phyloP scores from a whole-genome alignment of 2,329 filamentous ascomycete species.

The Bipolaris zeicola region DNA sequence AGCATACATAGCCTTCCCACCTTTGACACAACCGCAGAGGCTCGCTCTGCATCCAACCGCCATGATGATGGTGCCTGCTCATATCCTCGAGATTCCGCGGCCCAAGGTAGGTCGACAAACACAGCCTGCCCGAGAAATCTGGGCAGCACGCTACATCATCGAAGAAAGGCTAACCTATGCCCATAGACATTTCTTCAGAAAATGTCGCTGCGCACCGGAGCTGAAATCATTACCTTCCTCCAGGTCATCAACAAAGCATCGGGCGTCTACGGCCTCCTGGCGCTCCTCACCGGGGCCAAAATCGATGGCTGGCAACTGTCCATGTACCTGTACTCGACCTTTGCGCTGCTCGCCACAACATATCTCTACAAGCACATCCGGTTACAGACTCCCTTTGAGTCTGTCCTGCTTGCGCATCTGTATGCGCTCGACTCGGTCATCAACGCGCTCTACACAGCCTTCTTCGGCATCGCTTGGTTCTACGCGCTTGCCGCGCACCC shows the following conservation, averaged over 20 bases:
- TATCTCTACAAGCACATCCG: slow-evolving; percentile 81
- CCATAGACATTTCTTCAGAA: slow-evolving; percentile 80
- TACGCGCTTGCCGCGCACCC: slow-evolving; percentile 68
- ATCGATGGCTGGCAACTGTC: slow-evolving; percentile 83
- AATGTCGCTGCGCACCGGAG: slow-evolving; percentile 84
- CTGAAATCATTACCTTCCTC: slow-evolving; percentile 81
- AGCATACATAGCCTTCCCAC: slow-evolving; percentile 22
- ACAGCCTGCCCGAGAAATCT: background rate
- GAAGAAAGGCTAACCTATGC: slow-evolving; percentile 19
- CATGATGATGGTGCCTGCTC: slow-evolving; percentile 41
- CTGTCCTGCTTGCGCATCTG: slow-evolving; percentile 80
- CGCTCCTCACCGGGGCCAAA: slow-evolving; percentile 83
- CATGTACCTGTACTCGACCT: slow-evolving; percentile 87
- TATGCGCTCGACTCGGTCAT: slow-evolving; percentile 82
- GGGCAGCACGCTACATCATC: background rate
- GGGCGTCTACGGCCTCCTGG: slow-evolving; percentile 87
- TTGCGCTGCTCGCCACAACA: slow-evolving; percentile 69
- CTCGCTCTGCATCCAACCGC: slow-evolving; percentile 6
- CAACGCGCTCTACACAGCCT: slow-evolving; percentile 80
- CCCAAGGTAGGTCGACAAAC: slow-evolving; percentile 41
- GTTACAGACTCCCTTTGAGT: slow-evolving; percentile 76
- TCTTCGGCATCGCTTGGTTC: slow-evolving; percentile 88
- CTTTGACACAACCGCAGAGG: slow-evolving; percentile 2
- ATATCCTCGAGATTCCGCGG: slow-evolving; percentile 47
- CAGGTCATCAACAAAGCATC: slow-evolving; percentile 92